Conservation (phyloP, 2,329 filamentous ascomycete genomes). For the Colletotrichum trifolii region DNA sequence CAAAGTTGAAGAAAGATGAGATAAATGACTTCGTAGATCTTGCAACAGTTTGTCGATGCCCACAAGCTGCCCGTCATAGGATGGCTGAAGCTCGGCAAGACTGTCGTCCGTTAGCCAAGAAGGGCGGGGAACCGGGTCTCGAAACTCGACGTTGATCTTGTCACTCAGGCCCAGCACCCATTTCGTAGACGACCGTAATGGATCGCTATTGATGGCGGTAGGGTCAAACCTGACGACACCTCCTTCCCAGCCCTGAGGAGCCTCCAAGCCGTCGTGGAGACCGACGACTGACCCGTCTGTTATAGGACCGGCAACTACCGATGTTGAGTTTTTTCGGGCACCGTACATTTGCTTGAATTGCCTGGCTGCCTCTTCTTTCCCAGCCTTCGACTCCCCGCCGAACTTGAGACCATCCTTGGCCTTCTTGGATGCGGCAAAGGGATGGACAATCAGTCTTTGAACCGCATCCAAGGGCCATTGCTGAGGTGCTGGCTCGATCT, state of each 20-base stretch:
- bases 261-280: slow-evolving; percentile 63
- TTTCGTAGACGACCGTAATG: slow-evolving; percentile 26
- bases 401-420: slow-evolving; percentile 79
- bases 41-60: slow-evolving; percentile 84
- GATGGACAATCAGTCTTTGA: slow-evolving; percentile 79
- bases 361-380: slow-evolving; percentile 80
- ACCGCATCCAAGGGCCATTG: slow-evolving; percentile 75
- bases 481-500: slow-evolving; percentile 83
- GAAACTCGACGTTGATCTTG: slow-evolving; percentile 79
- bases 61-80: slow-evolving; percentile 73
- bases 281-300: slow-evolving; percentile 88
- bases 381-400: slow-evolving; percentile 86
- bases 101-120: slow-evolving; percentile 60
- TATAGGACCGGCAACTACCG: slow-evolving; percentile 81
- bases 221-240: slow-evolving; percentile 85
- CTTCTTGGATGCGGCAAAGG: slow-evolving; percentile 74
- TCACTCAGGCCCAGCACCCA: slow-evolving; percentile 86
- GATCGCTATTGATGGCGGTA: slow-evolving; percentile 47
- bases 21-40: slow-evolving; percentile 79
- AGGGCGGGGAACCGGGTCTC: slow-evolving; percentile 76
- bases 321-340: slow-evolving; percentile 17
- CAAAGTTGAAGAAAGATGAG: slow-evolving; percentile 88
- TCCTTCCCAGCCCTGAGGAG: slow-evolving; percentile 78
- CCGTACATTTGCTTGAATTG: slow-evolving; percentile 80
- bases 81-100: slow-evolving; percentile 65